Conservation (phyloP, 768 basidiomycete species). For the Leucocoprinus sp. region DNA sequence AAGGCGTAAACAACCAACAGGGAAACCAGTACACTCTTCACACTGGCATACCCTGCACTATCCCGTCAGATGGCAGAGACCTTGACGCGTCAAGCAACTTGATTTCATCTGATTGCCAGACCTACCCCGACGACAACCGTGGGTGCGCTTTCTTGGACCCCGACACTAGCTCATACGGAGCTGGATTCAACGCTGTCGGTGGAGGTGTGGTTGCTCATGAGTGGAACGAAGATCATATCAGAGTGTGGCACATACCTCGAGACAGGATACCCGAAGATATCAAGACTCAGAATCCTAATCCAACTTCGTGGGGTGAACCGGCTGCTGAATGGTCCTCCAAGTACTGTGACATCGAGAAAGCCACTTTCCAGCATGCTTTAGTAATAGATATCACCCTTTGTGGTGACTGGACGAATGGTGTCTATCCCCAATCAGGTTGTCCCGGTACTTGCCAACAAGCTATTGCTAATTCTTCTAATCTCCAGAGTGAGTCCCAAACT, state of each 20-base stretch:
- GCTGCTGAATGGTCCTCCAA: slow-evolving; percentile 40
- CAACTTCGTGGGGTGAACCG: slow-evolving; percentile 42
- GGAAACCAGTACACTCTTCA: slow-evolving; percentile 63
- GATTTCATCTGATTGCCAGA: slow-evolving; percentile 28
- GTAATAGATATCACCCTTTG: slow-evolving; percentile 39
- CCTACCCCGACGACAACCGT: slow-evolving; percentile 28
- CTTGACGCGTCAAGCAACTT: slow-evolving; percentile 19
- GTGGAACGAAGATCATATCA: slow-evolving; percentile 43
- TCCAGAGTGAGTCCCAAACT: slow-evolving; percentile 21
- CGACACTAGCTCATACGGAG: slow-evolving; percentile 28
- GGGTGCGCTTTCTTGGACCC: slow-evolving; percentile 43
- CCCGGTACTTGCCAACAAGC: slow-evolving; percentile 35
- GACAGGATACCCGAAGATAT: slow-evolving; percentile 44
- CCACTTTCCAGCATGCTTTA: slow-evolving; percentile 43
- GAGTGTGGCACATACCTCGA: slow-evolving; percentile 47
- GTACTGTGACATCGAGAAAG: slow-evolving; percentile 36
- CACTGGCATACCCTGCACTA: slow-evolving; percentile 34
- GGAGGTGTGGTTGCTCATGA: slow-evolving; percentile 50
- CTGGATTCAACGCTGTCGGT: slow-evolving; percentile 31
- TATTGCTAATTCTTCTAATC: slow-evolving; percentile 50
- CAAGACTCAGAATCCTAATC: slow-evolving; percentile 32
- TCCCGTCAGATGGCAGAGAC: slow-evolving; percentile 19
- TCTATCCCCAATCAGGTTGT: slow-evolving; percentile 28
- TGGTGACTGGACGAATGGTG: slow-evolving; percentile 33
- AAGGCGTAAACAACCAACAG: slow-evolving; percentile 54